Base-by-base conservation (phyloP, 2,329 filamentous ascomycete genomes). In the Aspergillus oerlinghausenensis region DNA sequence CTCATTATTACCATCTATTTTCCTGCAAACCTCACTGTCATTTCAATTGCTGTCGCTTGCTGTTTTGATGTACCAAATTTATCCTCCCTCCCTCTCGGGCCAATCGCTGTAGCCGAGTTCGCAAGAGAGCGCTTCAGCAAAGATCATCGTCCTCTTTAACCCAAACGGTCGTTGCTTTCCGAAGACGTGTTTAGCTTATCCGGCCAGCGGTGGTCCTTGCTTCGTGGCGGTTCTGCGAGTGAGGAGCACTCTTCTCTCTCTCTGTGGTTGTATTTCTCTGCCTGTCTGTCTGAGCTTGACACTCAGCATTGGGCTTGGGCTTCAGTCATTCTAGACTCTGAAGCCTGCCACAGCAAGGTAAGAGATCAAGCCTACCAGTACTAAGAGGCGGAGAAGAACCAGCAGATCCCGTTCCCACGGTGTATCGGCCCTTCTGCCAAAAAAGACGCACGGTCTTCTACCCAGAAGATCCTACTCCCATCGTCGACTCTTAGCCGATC, bases 141-240 rank as follows among this genome's bases (percentile, higher is more conserved):
- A 56, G 56, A 58, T 57, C 52, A 26, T 35, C 29, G 40, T 52
- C 50, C 55, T 5, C 19, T 23, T 26, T 61, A 60, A 58, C 58
- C 58, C 48, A 62, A 60, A 62, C 58, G 54, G 60, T 58, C 54
- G 55, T 58, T 58, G 55, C 58, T 60, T 51, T 51, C 55, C 51
- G 55, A 58, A 58, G 60, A 58, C 57, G 53, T 55, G 53, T 55
- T 59, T 60, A 60, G 60, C 56, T 60, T 54, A 59, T 61, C 58
- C 60, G 54, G 55, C 49, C 45, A 52, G 50, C 32, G 51, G 28
- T 63, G 60, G 59, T 63, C 62, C 62, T 64, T 64, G 62, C 62
- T 63, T 64, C 55, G 62, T 64, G 62, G 62, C 62, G 60, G 60
- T 56, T 60, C 43, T 47, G 43, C 43, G 21, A 47, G 43, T 4